These are phyloP conservation scores for Trichoderma gamsii DNA, from an alignment of 495 filamentous ascomycete genomes.

Conservation along the genomic window DNA sequence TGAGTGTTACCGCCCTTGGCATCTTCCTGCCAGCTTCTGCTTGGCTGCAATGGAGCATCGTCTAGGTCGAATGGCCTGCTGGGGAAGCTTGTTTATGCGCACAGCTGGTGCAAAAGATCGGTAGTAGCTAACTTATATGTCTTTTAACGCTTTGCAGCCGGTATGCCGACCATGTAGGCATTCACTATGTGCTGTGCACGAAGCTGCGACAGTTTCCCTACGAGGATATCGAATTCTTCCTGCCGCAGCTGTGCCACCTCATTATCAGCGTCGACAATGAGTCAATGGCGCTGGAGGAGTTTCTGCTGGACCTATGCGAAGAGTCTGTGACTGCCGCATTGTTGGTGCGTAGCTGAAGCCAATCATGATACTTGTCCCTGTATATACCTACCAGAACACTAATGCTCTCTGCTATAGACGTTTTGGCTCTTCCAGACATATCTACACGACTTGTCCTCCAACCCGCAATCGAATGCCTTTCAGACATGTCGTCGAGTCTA, in stretches of 20 bases:
- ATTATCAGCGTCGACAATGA: conserved; percentile 74
- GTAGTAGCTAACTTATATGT: conserved; percentile 16
- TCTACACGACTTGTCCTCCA: conserved; percentile 63
- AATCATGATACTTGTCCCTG: background rate
- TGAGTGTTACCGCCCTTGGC: conserved; percentile 35
- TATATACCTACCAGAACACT: background rate
- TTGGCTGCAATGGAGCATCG: conserved; percentile 16
- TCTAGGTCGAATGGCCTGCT: background rate
- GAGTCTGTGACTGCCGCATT: conserved; percentile 72
- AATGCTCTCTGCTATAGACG: conserved; percentile 43
- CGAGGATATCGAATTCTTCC: conserved; percentile 79
- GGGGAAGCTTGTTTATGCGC: background rate
- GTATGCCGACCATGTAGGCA: conserved; percentile 75
- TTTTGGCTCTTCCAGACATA: conserved; percentile 82
- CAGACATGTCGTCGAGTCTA: conserved; percentile 67
- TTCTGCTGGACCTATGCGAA: conserved; percentile 71
- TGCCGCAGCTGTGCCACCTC: conserved; percentile 73
- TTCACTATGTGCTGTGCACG: conserved; percentile 71
- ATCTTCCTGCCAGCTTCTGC: conserved; percentile 16
- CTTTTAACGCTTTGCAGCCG: conserved; percentile 42
- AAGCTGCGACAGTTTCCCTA: conserved; percentile 76
- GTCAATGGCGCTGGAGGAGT: conserved; percentile 77
- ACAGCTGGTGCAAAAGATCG: background rate
- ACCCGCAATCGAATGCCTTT: conserved; percentile 62
- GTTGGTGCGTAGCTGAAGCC: conserved; percentile 46